Evolutionary conservation across 2,329 filamentous ascomycete species (phyloP).

Genomic region (Colletotrichum tropicicola): DNA sequence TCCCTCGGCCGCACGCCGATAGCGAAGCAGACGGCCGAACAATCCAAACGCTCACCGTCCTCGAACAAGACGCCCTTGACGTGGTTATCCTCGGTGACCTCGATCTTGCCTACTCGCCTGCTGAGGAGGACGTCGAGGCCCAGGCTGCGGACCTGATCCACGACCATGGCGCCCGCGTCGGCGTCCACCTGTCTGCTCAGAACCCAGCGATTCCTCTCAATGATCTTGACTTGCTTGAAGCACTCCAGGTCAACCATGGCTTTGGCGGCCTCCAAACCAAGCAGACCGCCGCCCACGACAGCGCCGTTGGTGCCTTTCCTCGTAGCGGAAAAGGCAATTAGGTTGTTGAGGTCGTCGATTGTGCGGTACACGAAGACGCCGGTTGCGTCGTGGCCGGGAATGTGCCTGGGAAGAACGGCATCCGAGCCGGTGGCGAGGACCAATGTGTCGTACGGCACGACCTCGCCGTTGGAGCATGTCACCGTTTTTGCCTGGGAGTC

Average conservation of each 20-base stretch:
- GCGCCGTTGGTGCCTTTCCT: constrained; percentile 75
- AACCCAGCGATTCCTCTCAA: constrained; percentile 87
- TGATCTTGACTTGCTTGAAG: constrained; percentile 77
- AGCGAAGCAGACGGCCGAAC: constrained; percentile 87
- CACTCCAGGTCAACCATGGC: constrained; percentile 88
- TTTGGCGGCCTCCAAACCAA: constrained; percentile 89
- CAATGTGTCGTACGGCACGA: constrained; percentile 79
- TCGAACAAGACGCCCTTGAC: constrained; percentile 82
- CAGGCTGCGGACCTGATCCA: constrained; percentile 80
- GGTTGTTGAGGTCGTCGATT: constrained; percentile 79
- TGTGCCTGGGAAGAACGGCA: constrained; percentile 76
- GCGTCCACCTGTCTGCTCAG: constrained; percentile 83
- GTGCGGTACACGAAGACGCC: constrained; percentile 92
- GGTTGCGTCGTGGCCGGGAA: constrained; percentile 79
- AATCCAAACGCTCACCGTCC: constrained; percentile 80
- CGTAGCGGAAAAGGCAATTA: constrained; percentile 77
- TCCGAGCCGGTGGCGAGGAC: constrained; percentile 89
- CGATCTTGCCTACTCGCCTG: constrained; percentile 77
- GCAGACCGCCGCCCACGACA: constrained; percentile 84
- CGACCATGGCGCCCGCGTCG: constrained; percentile 83
- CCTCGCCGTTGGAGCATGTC: constrained; percentile 73
- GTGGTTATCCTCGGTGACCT: constrained; percentile 71
- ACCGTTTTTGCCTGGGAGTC: constrained; percentile 72
- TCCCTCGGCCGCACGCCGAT: constrained; percentile 87
- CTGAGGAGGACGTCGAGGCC: constrained; percentile 84